A percentile compares a stretch with the other conserved stretches of the same genome.
phyloP scores from a whole-genome alignment of 345 rosid genomes.

The Excoecaria cochinchinensis region DNA sequence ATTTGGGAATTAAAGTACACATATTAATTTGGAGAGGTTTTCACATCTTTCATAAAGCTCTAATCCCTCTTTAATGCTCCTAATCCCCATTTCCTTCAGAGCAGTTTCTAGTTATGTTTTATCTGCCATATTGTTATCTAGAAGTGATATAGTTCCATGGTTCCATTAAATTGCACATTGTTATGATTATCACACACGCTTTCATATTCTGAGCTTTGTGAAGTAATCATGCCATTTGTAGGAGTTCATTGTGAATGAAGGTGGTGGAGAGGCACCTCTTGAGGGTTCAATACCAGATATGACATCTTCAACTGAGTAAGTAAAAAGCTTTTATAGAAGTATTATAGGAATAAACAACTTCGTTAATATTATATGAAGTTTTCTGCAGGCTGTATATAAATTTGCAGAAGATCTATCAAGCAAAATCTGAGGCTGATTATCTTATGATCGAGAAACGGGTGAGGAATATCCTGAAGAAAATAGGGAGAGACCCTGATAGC shows the following conservation, averaged over 20 bases:
- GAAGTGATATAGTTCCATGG: not conserved
- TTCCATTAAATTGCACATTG: not conserved
- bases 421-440: constrained; percentile 92
- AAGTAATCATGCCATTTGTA: constrained; percentile 29
- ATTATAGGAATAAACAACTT: not conserved
- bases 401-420: constrained; percentile 85
- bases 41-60: not conserved
- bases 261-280: constrained; percentile 87
- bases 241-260: constrained; percentile 91
- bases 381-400: constrained; percentile 71
- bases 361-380: not conserved
- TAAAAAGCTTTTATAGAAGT: constrained; percentile 2
- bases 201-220: constrained; percentile 10
- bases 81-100: not conserved
- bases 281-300: constrained; percentile 99
- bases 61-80: not conserved
- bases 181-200: not conserved
- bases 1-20: too few species aligned
- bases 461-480: constrained; percentile 57
- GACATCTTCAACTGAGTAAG: constrained; percentile 99
- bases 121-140: not conserved
- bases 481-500: constrained; percentile 68
- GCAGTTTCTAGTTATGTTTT: not conserved
- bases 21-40: not conserved
- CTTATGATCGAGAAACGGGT: constrained; percentile 66